Evolutionary conservation across 176 grass and related monocot species (phyloP).

Genomic region (Oropetium thomaeum): DNA sequence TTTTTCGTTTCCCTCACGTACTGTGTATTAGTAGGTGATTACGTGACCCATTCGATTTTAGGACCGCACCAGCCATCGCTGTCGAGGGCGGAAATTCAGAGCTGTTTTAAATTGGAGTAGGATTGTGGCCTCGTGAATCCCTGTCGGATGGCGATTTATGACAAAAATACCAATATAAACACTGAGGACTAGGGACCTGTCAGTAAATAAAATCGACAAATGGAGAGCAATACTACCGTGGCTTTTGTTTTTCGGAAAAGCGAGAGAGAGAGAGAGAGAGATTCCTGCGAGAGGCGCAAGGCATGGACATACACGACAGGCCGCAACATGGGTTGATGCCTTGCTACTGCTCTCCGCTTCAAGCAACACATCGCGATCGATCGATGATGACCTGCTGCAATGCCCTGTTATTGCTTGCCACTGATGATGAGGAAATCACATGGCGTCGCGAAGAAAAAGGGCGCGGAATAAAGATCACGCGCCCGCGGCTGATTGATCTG

Average conservation of each 20-base stretch:
- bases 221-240: not conserved
- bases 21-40: not conserved
- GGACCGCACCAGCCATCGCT: not conserved
- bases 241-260: not conserved
- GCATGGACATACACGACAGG: not conserved
- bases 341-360: not conserved
- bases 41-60: conserved; percentile 28
- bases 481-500: not conserved
- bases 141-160: not conserved
- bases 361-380: not conserved
- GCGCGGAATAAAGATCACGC: not conserved
- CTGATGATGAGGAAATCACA: conserved; percentile 28
- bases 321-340: conserved; percentile 33
- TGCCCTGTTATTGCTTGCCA: not conserved
- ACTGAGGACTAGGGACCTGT: not conserved
- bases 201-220: no score
- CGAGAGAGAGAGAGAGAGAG: not conserved
- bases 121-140: not conserved
- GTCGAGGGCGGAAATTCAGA: not conserved
- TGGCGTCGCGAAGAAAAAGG: not conserved
- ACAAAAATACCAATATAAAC: not conserved
- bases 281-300: not conserved
- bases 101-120: not conserved
- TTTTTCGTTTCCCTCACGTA: not conserved
- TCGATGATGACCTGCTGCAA: no score